Evolutionary conservation across 805 yeast genomes (phyloP).

Genomic region (Saccharomycopsis babjevae): DNA sequence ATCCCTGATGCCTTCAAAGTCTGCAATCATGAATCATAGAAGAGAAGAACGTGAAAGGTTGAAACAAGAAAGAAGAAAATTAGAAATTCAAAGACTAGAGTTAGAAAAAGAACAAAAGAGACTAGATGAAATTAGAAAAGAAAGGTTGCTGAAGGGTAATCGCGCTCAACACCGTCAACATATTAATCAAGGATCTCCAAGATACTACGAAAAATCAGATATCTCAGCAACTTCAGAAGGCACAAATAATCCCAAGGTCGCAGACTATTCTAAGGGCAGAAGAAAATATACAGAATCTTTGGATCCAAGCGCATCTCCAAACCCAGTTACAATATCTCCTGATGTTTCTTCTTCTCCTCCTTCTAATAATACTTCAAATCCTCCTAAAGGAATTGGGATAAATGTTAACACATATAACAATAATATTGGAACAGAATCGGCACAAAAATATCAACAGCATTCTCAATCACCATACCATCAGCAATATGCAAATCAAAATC

Average conservation of each 20-base stretch:
- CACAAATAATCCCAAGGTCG: not conserved
- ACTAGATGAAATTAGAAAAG: constrained; percentile 9
- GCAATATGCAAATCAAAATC: not conserved
- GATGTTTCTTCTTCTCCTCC: not conserved
- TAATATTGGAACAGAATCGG: not conserved
- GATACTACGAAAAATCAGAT: not conserved
- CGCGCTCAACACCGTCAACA: not conserved
- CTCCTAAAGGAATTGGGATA: not conserved
- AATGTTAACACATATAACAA: not conserved
- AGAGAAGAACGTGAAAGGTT: constrained; percentile 10
- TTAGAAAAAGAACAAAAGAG: constrained; percentile 14
- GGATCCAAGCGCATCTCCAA: not conserved
- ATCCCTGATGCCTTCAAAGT: not conserved
- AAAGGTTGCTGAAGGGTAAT: not conserved
- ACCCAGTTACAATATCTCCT: not conserved
- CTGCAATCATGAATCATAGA: not conserved
- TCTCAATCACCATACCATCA: constrained; percentile 4
- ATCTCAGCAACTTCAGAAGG: not conserved
- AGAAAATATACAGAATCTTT: not conserved
- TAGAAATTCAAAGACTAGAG: constrained; percentile 12
- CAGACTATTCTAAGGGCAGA: not conserved
- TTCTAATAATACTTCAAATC: not conserved
- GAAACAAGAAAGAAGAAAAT: constrained; percentile 7
- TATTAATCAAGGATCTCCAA: not conserved
- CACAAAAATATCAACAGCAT: not conserved